phyloP scores from a whole-genome alignment of 345 rosid genomes.

The Brassica cretica region DNA sequence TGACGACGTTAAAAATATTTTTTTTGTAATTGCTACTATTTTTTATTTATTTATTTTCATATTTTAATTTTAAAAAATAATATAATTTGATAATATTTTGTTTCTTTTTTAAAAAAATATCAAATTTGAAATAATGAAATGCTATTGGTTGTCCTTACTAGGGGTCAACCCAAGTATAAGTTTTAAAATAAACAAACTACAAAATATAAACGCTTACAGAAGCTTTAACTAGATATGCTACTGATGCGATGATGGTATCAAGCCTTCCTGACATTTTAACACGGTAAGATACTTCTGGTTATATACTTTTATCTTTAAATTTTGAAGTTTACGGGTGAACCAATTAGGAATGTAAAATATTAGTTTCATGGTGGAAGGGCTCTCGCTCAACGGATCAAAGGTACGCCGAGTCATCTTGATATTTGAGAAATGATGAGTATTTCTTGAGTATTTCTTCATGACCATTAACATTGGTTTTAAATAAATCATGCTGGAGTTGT shows the following conservation, averaged over 20 bases:
- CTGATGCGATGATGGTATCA: slow-evolving; percentile 85
- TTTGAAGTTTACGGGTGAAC: slow-evolving; percentile 10
- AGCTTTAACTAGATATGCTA: slow-evolving; percentile 56
- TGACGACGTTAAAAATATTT: too few relatives aligned
- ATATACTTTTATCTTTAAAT: neutral
- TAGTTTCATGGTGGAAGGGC: neutral
- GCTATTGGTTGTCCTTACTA: too few relatives aligned
- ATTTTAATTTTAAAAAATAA: too few relatives aligned
- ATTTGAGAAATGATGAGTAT: neutral
- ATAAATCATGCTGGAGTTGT: neutral
- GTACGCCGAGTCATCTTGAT: neutral
- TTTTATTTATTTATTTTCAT: too few relatives aligned
- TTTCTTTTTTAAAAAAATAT: too few relatives aligned
- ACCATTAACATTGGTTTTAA: neutral
- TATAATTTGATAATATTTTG: too few relatives aligned
- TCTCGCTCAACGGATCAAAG: too few relatives aligned
- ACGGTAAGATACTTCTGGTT: slow-evolving; percentile 46
- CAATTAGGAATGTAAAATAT: neutral
- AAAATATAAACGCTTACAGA: slow-evolving; percentile 43
- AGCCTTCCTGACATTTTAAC: slow-evolving; percentile 72
- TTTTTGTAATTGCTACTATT: too few relatives aligned
- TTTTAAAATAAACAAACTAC: neutral
- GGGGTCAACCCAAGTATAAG: too few relatives aligned
- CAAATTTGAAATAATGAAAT: too few relatives aligned
- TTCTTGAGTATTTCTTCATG: neutral